A percentile compares a stretch with the other conserved stretches of the same genome.
Evolutionary conservation across 345 rosid species (phyloP).

Genomic region (Salix purpurea): DNA sequence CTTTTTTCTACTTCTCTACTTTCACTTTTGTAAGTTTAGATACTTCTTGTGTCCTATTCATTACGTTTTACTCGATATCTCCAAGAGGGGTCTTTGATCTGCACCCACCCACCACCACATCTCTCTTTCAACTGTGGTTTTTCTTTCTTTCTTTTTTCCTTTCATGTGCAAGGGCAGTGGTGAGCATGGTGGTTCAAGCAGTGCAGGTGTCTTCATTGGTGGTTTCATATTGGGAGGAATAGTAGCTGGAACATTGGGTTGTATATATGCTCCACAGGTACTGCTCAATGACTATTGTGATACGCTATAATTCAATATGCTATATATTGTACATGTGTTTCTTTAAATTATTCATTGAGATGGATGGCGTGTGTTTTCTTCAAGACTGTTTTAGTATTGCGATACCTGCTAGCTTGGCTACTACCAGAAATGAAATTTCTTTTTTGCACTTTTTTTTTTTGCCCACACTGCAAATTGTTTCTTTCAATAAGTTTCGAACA

Average conservation of each 20-base stretch:
- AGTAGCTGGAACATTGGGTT: conserved; percentile 39
- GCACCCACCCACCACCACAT: background rate
- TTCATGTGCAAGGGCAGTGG: conserved; percentile 17
- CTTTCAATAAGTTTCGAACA: too few species aligned
- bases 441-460: background rate
- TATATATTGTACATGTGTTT: background rate
- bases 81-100: too few species aligned
- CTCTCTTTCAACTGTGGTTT: background rate
- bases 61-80: background rate
- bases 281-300: background rate
- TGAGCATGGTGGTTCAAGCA: conserved; percentile 24
- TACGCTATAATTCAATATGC: background rate
- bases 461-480: background rate
- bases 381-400: background rate
- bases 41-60: background rate
- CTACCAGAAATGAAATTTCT: background rate
- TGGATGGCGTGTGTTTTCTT: background rate
- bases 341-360: background rate
- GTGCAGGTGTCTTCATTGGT: conserved; percentile 40
- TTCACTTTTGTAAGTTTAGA: background rate
- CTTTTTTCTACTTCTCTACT: background rate
- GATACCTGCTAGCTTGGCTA: background rate
- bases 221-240: conserved; percentile 50
- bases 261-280: conserved; percentile 52
- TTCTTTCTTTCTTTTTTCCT: background rate